Conservation (phyloP, 305 asterid species). For the Fraxinus angustifolia region DNA sequence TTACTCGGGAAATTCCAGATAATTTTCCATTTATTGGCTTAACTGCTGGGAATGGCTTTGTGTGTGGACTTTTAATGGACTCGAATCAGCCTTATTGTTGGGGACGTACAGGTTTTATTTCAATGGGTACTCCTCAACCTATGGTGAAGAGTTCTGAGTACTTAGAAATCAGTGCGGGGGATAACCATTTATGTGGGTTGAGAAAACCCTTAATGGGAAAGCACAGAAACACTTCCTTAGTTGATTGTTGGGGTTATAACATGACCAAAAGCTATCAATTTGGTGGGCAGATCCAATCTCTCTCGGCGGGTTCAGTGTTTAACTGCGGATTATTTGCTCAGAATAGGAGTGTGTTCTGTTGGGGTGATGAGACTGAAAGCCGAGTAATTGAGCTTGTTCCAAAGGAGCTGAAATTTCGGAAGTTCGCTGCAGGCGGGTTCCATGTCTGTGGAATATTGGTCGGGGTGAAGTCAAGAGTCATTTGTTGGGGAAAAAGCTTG, state of each 20-base stretch:
- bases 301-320: conserved; percentile 45
- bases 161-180: conserved; percentile 45
- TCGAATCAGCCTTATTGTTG: conserved; percentile 49
- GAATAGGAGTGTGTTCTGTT: conserved; percentile 41
- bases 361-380: conserved; percentile 49
- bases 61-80: conserved; percentile 42
- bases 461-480: conserved; percentile 29
- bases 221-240: conserved; percentile 35
- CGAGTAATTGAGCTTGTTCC: conserved; percentile 36
- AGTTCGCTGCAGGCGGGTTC: conserved; percentile 48
- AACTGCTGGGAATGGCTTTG: conserved; percentile 50
- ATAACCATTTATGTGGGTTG: conserved; percentile 44
- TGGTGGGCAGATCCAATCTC: conserved; percentile 38
- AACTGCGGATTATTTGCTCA: conserved; percentile 40
- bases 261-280: conserved; percentile 35
- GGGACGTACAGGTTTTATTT: conserved; percentile 39
- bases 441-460: conserved; percentile 47
- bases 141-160: conserved; percentile 35
- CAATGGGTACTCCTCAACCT: conserved; percentile 49
- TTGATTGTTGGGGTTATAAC: conserved; percentile 54
- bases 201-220: conserved; percentile 42
- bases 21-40: conserved; percentile 38
- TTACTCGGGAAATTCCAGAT: conserved; percentile 32
- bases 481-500: conserved; percentile 49
- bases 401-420: conserved; percentile 28